Conservation (phyloP, 1,284 basidiomycete genomes). For the Earliella scabrosa region DNA sequence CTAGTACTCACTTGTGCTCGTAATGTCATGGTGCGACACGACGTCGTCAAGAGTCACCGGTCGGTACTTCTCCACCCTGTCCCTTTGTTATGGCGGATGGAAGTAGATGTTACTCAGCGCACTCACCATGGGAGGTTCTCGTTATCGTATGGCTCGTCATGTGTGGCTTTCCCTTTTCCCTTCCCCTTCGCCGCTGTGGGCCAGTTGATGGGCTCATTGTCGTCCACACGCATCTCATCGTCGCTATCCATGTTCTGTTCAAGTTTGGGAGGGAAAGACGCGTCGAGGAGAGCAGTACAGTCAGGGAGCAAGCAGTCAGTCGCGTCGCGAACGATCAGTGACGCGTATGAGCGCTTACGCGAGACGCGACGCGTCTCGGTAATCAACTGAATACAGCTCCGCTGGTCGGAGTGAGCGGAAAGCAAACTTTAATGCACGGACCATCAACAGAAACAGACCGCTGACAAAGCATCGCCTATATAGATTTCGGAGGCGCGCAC, state of each 20-base stretch:
- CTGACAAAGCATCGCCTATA: constrained; percentile 29
- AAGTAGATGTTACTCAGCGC: not conserved
- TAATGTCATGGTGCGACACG: constrained; percentile 94
- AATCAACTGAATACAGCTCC: constrained; percentile 25
- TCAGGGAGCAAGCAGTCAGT: constrained; percentile 1
- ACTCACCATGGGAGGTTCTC: constrained; percentile 78
- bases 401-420: constrained; percentile 11
- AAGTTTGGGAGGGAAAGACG: not conserved
- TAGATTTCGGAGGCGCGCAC: constrained; percentile 16
- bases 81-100: not conserved
- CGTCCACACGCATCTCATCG: constrained; percentile 56
- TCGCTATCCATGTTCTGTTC: constrained; percentile 55
- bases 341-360: constrained; percentile 22
- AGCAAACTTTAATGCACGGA: constrained; percentile 42
- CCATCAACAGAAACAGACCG: constrained; percentile 42
- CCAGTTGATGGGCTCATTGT: constrained; percentile 45
- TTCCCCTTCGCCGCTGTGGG: constrained; percentile 42
- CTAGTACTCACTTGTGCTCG: constrained; percentile 75
- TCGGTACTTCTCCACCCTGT: constrained; percentile 95
- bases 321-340: constrained; percentile 18
- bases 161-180: constrained; percentile 70
- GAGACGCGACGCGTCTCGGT: constrained; percentile 28
- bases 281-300: not conserved
- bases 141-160: constrained; percentile 46
- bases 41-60: constrained; percentile 90